These are phyloP conservation scores for Isatis lusitanica DNA, from an alignment of 441 rosid species.

Conservation along the genomic window DNA sequence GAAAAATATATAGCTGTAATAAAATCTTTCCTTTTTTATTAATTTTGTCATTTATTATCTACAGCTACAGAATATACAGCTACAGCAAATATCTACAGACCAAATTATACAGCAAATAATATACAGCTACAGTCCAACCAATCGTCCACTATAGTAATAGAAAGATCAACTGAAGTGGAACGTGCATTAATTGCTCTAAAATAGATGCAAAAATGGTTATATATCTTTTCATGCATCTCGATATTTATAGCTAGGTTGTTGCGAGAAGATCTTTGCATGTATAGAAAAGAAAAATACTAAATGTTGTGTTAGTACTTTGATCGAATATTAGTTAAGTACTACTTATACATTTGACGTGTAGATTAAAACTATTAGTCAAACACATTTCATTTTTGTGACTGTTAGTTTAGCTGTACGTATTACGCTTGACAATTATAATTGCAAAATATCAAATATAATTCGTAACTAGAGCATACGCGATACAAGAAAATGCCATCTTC, in stretches of 20 bases:
- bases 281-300: neutral
- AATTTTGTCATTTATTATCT: too few species aligned
- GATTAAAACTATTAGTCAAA: neutral
- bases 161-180: neutral
- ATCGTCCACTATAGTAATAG: neutral
- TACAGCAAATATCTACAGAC: too few species aligned
- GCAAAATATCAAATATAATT: neutral
- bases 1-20: too few species aligned
- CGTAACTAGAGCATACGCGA: neutral
- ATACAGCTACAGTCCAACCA: too few species aligned
- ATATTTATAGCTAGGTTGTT: neutral
- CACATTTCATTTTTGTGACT: neutral
- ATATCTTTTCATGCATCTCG: neutral
- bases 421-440: neutral
- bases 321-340: neutral
- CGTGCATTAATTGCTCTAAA: neutral
- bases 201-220: neutral
- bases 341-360: neutral
- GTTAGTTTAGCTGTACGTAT: neutral
- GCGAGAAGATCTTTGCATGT: conserved; percentile 20
- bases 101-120: too few species aligned
- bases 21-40: too few species aligned
- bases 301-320: neutral
- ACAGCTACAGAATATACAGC: too few species aligned
- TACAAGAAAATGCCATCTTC: neutral